A percentile compares a stretch with the other conserved stretches of the same genome.
phyloP scores from a whole-genome alignment of 2,329 filamentous ascomycete genomes.

The Beauveria pseudobassiana region DNA sequence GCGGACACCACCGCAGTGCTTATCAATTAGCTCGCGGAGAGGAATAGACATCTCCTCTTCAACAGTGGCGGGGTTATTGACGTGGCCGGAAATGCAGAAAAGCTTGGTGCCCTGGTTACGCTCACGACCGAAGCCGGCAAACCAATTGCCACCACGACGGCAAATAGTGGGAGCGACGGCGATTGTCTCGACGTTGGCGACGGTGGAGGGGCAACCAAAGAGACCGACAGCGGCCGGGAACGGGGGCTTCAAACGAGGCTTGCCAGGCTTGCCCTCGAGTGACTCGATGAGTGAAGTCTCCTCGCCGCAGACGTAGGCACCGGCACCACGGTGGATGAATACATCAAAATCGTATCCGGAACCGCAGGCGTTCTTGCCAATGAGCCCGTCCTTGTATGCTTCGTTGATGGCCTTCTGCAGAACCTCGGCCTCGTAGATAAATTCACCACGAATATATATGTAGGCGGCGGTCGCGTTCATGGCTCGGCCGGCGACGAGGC shows the following conservation, averaged over 20 bases:
- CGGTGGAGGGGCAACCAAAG: slow-evolving; percentile 95
- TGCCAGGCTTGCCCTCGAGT: slow-evolving; percentile 95
- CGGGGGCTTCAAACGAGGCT: slow-evolving; percentile 95
- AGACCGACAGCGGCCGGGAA: slow-evolving; percentile 96
- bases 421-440: slow-evolving; percentile 89
- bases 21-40: slow-evolving; percentile 90
- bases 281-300: slow-evolving; percentile 98
- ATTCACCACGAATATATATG: slow-evolving; percentile 99
- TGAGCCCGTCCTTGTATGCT: slow-evolving; percentile 87
- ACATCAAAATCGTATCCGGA: slow-evolving; percentile 98
- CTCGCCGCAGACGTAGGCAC: slow-evolving; percentile 96
- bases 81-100: slow-evolving; percentile 95
- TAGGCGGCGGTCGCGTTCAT: slow-evolving; percentile 99
- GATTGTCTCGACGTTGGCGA: slow-evolving; percentile 96
- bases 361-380: slow-evolving; percentile 96
- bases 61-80: slow-evolving; percentile 97
- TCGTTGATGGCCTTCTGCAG: slow-evolving; percentile 95
- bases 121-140: slow-evolving; percentile 87
- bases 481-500: slow-evolving; percentile 86
- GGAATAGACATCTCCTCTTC: slow-evolving; percentile 99
- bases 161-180: slow-evolving; percentile 94
- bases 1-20: slow-evolving; percentile 93
- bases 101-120: slow-evolving; percentile 97
- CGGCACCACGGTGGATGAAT: slow-evolving; percentile 91
- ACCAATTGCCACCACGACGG: slow-evolving; percentile 87